phyloP scores from a whole-genome alignment of 176 grass and related monocot species.

The Triticum timopheevii region DNA sequence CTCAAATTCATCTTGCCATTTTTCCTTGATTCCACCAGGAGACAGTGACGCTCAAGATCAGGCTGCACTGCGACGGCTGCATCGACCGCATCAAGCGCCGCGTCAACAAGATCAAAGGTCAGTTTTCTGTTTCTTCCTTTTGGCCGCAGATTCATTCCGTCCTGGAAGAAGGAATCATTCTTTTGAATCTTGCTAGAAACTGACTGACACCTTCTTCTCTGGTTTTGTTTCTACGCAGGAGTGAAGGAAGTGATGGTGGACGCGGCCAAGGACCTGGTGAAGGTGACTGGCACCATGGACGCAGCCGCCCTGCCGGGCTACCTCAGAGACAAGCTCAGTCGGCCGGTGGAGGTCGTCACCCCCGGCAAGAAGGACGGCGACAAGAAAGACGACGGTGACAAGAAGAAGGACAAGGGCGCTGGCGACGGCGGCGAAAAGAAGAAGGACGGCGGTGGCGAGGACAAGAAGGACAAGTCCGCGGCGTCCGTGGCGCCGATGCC shows the following conservation, averaged over 20 bases:
- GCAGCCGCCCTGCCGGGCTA: conserved; percentile 48
- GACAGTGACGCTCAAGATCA: conserved; percentile 90
- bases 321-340: conserved; percentile 71
- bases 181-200: no score
- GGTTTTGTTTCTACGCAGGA: conserved; percentile 36
- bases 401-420: conserved; percentile 47
- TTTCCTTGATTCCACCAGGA: conserved; percentile 33
- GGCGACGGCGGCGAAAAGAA: conserved; percentile 4
- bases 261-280: conserved; percentile 68
- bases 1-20: not conserved
- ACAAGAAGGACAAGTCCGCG: conserved; percentile 42
- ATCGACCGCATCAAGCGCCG: conserved; percentile 66
- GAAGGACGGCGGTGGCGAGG: conserved; percentile 27
- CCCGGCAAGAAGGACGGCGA: conserved; percentile 44
- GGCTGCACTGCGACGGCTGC: conserved; percentile 90
- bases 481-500: conserved; percentile 30
- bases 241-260: conserved; percentile 73
- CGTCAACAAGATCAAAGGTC: conserved; percentile 83
- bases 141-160: not conserved
- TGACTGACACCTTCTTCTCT: not conserved
- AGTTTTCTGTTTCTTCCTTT: not conserved
- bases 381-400: conserved; percentile 28
- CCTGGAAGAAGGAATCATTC: not conserved
- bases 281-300: conserved; percentile 88
- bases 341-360: conserved; percentile 61